Percentiles rank a stretch among this genome's conserved stretches.
These are phyloP conservation scores for Dactylellina haptotyla DNA, from an alignment of 2,329 filamentous ascomycete genomes.

Conservation along the genomic window DNA sequence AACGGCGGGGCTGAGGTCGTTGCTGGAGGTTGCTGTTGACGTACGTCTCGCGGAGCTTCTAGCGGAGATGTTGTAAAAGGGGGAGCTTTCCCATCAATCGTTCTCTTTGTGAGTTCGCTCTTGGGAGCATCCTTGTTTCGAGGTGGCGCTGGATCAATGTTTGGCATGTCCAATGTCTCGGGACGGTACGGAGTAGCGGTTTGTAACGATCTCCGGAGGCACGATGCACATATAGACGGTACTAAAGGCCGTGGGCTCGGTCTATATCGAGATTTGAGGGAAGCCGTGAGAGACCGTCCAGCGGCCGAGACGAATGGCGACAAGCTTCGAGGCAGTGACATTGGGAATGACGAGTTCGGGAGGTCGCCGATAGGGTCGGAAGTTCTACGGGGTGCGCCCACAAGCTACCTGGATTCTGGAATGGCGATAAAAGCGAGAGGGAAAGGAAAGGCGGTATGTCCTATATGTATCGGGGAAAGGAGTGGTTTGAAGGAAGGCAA, in stretches of 20 bases:
- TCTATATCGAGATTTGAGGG: conserved; percentile 47
- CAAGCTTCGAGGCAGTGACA: conserved; percentile 49
- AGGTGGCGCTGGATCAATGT: conserved; percentile 39
- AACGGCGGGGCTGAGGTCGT: neutral
- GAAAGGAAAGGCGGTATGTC: neutral
- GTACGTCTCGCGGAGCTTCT: neutral
- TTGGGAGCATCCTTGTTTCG: conserved; percentile 28
- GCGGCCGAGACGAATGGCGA: conserved; percentile 32
- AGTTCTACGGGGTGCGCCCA: neutral
- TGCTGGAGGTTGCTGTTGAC: neutral
- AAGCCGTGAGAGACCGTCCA: conserved; percentile 26
- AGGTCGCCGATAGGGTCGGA: conserved; percentile 16
- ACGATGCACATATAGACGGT: conserved; percentile 45
- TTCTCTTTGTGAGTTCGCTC: conserved; percentile 35
- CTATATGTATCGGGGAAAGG: neutral
- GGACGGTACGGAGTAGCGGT: conserved; percentile 51
- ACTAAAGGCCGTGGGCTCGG: conserved; percentile 15
- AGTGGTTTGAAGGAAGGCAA: conserved; percentile 1
- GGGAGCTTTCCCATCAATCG: conserved; percentile 12
- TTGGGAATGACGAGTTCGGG: conserved; percentile 21
- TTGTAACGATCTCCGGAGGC: conserved; percentile 42
- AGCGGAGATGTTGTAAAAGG: conserved; percentile 34
- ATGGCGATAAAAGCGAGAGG: neutral
- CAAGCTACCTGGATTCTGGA: neutral
- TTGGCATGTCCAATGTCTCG: conserved; percentile 43